Evolutionary conservation across 352 stramenopile species (phyloP).

Genomic region (Saprolegnia parasitica): DNA sequence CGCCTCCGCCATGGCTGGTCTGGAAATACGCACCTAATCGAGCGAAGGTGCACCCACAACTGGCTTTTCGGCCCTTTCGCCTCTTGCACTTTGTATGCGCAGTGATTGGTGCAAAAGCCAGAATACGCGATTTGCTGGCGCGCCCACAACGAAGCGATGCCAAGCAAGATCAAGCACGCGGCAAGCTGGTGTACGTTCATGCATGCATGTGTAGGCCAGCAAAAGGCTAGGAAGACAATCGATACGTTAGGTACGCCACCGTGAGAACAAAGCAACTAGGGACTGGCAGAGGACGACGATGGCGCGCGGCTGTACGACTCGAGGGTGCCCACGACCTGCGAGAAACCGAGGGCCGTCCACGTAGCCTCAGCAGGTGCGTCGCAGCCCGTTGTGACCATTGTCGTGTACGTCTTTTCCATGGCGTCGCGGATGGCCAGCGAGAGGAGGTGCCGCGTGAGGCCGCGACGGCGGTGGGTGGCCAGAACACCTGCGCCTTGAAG

Average conservation of each 20-base stretch:
- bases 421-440: not conserved
- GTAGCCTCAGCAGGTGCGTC: not conserved
- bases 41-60: not conserved
- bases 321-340: not conserved
- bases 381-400: conserved; percentile 2
- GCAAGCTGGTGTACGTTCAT: too few relatives aligned
- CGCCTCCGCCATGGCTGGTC: not conserved
- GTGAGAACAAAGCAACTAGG: too few relatives aligned
- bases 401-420: not conserved
- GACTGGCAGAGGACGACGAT: too few relatives aligned
- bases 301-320: not conserved
- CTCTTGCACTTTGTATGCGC: too few relatives aligned
- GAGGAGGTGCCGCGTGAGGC: not conserved
- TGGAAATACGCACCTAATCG: not conserved
- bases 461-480: not conserved
- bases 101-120: too few relatives aligned
- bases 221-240: too few relatives aligned
- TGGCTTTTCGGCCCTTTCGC: not conserved
- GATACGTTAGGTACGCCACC: too few relatives aligned
- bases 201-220: too few relatives aligned
- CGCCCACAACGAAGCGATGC: too few relatives aligned
- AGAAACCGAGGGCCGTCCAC: not conserved
- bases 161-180: too few relatives aligned
- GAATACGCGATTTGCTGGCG: too few relatives aligned
- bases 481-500: conserved; percentile 9